Percentiles rank a stretch among this genome's conserved stretches.
Evolutionary conservation across 2,329 filamentous ascomycete genomes (phyloP).

Genomic region (Grosmannia penicillata): DNA sequence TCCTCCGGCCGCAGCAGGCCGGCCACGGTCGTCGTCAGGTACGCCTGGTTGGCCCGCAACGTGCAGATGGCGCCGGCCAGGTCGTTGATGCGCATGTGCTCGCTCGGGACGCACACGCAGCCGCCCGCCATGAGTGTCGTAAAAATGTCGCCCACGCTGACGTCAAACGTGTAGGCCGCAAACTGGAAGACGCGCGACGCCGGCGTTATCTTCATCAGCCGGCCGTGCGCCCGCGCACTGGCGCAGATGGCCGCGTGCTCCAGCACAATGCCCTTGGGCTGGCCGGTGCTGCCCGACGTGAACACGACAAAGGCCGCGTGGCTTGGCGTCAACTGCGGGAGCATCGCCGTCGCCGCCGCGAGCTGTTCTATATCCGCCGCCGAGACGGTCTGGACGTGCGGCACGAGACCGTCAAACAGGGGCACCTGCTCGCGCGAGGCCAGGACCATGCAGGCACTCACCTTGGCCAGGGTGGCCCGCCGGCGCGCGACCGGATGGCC

Average conservation of each 20-base stretch:
- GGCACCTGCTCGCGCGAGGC: too few relatives aligned
- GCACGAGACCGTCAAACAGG: too few relatives aligned
- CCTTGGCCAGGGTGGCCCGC: constrained; percentile 6
- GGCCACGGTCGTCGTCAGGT: too few relatives aligned
- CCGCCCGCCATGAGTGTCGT: constrained; percentile 40
- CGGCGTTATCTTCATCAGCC: constrained; percentile 31
- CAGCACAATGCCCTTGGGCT: constrained; percentile 46
- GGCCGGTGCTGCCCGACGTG: constrained; percentile 39
- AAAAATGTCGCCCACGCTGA: constrained; percentile 37
- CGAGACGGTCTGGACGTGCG: too few relatives aligned
- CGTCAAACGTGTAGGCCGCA: constrained; percentile 40
- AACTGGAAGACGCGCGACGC: constrained; percentile 43
- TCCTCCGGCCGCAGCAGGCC: constrained; percentile 22
- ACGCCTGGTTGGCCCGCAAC: constrained; percentile 24
- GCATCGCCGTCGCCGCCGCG: too few relatives aligned
- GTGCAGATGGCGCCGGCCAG: neutral
- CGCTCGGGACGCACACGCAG: constrained; percentile 39
- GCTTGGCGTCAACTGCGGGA: too few relatives aligned
- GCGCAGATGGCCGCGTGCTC: constrained; percentile 44
- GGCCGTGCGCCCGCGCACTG: constrained; percentile 33
- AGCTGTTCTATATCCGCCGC: too few relatives aligned
- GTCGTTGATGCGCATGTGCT: neutral
- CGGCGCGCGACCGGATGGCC: constrained; percentile 19
- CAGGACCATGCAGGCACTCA: neutral
- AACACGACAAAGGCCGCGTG: constrained; percentile 47